Conservation (phyloP, 202 grass and related monocot species). For the Carex arenaria region DNA sequence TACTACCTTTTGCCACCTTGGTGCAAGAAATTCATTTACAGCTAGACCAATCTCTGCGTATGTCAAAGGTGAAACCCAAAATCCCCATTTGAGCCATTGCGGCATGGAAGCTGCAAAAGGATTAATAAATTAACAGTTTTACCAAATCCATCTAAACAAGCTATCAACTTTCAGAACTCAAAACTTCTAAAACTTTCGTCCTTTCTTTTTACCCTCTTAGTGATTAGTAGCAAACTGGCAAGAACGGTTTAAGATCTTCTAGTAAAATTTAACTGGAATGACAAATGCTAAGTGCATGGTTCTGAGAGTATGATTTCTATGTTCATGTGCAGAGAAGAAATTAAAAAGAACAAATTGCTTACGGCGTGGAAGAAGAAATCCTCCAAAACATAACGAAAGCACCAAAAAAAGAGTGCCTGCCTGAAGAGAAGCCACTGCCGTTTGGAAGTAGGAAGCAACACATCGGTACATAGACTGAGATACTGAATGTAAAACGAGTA, state of each 20-base stretch:
- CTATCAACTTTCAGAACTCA: too few relatives aligned
- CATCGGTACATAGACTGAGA: slow-evolving; percentile 50
- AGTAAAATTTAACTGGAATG: neutral
- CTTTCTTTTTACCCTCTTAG: neutral
- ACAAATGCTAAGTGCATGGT: neutral
- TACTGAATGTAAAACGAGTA: slow-evolving; percentile 47
- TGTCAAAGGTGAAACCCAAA: slow-evolving; percentile 76
- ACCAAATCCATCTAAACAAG: too few relatives aligned
- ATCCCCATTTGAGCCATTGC: slow-evolving; percentile 83
- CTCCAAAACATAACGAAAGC: neutral
- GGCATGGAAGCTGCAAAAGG: slow-evolving; percentile 54
- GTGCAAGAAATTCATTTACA: slow-evolving; percentile 65
- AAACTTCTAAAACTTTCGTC: too few relatives aligned
- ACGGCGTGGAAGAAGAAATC: slow-evolving; percentile 29
- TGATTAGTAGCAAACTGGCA: neutral
- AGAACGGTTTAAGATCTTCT: too few relatives aligned
- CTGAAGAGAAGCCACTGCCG: slow-evolving; percentile 19
- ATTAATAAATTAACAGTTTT: neutral
- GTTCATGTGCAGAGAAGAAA: neutral
- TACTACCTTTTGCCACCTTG: slow-evolving; percentile 74
- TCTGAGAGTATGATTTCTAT: neutral
- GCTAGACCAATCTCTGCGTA: slow-evolving; percentile 68
- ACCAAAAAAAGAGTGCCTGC: neutral
- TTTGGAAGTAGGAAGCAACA: slow-evolving; percentile 50
- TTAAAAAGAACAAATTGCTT: slow-evolving; percentile 9